Evolutionary conservation across 805 yeast genomes (phyloP).

Genomic region (Schwanniomyces yamadae): DNA sequence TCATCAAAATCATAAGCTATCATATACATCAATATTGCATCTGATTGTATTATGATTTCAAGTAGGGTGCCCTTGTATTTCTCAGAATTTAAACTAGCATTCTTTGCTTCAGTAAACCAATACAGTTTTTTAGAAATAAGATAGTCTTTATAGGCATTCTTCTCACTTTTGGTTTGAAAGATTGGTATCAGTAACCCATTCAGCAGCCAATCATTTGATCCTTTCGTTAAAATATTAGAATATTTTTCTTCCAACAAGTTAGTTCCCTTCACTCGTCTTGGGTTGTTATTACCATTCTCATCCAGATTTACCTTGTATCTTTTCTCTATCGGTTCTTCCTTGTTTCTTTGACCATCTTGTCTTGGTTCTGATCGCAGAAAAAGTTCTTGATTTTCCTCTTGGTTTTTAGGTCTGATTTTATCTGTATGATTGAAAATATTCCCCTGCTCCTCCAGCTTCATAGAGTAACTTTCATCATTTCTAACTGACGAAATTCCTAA

Average conservation of each 20-base stretch:
- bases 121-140: constrained; percentile 14
- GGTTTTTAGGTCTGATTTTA: constrained; percentile 8
- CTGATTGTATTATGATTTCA: constrained; percentile 25
- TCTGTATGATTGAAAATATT: not conserved
- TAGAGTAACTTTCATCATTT: not conserved
- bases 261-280: not conserved
- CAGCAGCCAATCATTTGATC: too few relatives aligned
- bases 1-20: constrained; percentile 34
- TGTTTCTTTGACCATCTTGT: not conserved
- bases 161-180: too few relatives aligned
- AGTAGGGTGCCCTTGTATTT: constrained; percentile 18
- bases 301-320: too few relatives aligned
- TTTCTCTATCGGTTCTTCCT: not conserved
- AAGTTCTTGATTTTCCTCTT: constrained; percentile 4
- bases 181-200: too few relatives aligned
- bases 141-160: constrained; percentile 6
- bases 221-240: not conserved
- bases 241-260: not conserved
- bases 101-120: constrained; percentile 23
- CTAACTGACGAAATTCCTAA: constrained; percentile 11
- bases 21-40: constrained; percentile 25
- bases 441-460: constrained; percentile 1
- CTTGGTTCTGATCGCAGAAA: too few relatives aligned
- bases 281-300: too few relatives aligned
- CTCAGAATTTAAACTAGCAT: constrained; percentile 11